Conservation (phyloP, 345 rosid species). For the Linum trigynum region DNA sequence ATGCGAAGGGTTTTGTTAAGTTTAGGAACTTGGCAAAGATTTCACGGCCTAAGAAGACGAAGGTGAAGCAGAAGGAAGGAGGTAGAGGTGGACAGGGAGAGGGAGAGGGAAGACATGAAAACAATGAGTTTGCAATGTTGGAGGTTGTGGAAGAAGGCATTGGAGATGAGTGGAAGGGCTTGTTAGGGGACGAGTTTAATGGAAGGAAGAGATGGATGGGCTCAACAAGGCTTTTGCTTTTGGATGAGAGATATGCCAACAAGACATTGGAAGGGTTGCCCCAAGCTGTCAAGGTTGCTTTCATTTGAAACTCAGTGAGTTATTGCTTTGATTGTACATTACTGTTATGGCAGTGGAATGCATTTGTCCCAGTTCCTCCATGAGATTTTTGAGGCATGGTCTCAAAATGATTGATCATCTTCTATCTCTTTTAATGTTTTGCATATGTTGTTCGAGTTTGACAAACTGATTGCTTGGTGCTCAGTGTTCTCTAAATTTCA, state of each 20-base stretch:
- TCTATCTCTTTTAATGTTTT: neutral
- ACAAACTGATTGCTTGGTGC: neutral
- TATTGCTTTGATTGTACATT: neutral
- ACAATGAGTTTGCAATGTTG: conserved; percentile 39
- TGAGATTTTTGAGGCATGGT: neutral
- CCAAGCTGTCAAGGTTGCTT: conserved; percentile 72
- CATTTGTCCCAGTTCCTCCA: neutral
- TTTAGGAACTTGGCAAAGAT: conserved; percentile 77
- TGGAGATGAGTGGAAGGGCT: conserved; percentile 47
- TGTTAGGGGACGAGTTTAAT: conserved; percentile 59
- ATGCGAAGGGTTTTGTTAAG: conserved; percentile 51
- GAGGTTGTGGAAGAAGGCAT: conserved; percentile 48
- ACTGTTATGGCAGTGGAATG: neutral
- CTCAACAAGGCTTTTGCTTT: conserved; percentile 77
- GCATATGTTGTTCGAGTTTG: neutral
- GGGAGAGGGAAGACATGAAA: conserved; percentile 20
- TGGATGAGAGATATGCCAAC: conserved; percentile 56
- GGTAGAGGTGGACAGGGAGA: conserved; percentile 19
- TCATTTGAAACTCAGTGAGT: conserved; percentile 13
- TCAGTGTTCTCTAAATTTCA: neutral
- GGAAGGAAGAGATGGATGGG: conserved; percentile 65
- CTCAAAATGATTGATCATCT: neutral
- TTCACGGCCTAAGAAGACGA: conserved; percentile 58
- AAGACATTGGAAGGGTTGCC: conserved; percentile 58
- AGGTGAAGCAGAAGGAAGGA: conserved; percentile 24